Percentiles rank a stretch among this genome's conserved stretches.
Conservation (phyloP, 129 eudicot species). For the Logfia minima region DNA sequence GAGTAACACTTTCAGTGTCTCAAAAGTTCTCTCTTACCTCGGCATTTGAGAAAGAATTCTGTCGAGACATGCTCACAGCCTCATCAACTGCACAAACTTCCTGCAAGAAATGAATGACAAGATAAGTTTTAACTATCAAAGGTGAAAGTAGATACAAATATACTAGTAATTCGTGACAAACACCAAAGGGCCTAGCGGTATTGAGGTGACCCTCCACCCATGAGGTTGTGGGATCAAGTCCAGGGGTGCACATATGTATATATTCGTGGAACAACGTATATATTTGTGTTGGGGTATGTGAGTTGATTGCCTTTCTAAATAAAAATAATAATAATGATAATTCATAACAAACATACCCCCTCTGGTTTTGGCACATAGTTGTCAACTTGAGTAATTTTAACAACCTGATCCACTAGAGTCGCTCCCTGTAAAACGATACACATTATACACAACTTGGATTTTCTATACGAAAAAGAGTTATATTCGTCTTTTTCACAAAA, state of each 20-base stretch:
- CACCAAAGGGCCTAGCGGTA: not conserved
- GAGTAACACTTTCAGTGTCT: not conserved
- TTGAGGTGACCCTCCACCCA: too few relatives aligned
- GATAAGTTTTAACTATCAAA: slow-evolving; percentile 13
- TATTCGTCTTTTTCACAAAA: not conserved
- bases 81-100: slow-evolving; percentile 53
- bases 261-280: too few relatives aligned
- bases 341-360: slow-evolving; percentile 42
- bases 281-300: too few relatives aligned
- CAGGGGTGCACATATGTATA: too few relatives aligned
- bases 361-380: slow-evolving; percentile 65
- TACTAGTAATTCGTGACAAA: not conserved
- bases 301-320: too few relatives aligned
- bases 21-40: slow-evolving; percentile 44
- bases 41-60: slow-evolving; percentile 36
- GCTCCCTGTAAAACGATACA: slow-evolving; percentile 72
- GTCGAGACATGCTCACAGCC: slow-evolving; percentile 47
- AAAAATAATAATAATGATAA: not conserved
- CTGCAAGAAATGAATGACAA: slow-evolving; percentile 38
- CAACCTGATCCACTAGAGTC: slow-evolving; percentile 95
- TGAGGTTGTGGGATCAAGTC: too few relatives aligned
- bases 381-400: slow-evolving; percentile 63
- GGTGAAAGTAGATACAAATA: not conserved
- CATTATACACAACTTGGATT: not conserved
- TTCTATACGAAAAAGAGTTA: not conserved